These are phyloP conservation scores for Camelina hispida DNA, from an alignment of 345 rosid genomes.

Conservation along the genomic window DNA sequence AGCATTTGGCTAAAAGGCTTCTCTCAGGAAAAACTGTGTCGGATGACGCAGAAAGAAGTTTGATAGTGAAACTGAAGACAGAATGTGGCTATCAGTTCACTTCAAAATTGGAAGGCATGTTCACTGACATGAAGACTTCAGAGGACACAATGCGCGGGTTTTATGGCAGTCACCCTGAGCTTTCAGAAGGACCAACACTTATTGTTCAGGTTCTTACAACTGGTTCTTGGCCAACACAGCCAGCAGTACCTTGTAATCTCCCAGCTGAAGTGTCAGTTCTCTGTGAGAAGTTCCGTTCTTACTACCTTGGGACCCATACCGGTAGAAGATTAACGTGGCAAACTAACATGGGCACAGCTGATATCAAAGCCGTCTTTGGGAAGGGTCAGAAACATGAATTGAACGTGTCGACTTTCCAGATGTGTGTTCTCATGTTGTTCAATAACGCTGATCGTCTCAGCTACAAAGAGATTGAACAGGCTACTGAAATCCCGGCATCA, in stretches of 20 bases:
- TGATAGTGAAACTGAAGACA: slow-evolving; percentile 94
- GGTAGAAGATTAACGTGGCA: slow-evolving; percentile 98
- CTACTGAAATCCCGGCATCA: slow-evolving; percentile 80
- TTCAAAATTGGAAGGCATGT: slow-evolving; percentile 97
- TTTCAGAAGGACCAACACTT: slow-evolving; percentile 83
- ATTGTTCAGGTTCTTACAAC: slow-evolving; percentile 95
- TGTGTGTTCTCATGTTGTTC: slow-evolving; percentile 95
- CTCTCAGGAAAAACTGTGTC: slow-evolving; percentile 91
- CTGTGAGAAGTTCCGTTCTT: slow-evolving; percentile 92
- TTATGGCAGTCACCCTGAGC: slow-evolving; percentile 72
- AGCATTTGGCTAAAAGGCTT: slow-evolving; percentile 96
- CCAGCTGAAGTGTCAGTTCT: slow-evolving; percentile 86
- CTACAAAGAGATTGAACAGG: slow-evolving; percentile 95
- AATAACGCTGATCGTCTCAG: slow-evolving; percentile 81
- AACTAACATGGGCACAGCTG: slow-evolving; percentile 99
- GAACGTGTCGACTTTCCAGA: slow-evolving; percentile 97
- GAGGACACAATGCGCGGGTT: slow-evolving; percentile 94
- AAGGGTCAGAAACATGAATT: slow-evolving; percentile 98
- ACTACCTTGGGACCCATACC: slow-evolving; percentile 95
- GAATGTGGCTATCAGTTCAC: slow-evolving; percentile 99
- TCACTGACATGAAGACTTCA: slow-evolving; percentile 98
- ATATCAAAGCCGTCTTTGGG: slow-evolving; percentile 84
- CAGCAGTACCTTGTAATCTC: slow-evolving; percentile 80
- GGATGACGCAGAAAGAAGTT: slow-evolving; percentile 96
- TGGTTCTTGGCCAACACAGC: slow-evolving; percentile 98